Conservation (phyloP, 805 yeast species). For the Lipomyces sp. region DNA sequence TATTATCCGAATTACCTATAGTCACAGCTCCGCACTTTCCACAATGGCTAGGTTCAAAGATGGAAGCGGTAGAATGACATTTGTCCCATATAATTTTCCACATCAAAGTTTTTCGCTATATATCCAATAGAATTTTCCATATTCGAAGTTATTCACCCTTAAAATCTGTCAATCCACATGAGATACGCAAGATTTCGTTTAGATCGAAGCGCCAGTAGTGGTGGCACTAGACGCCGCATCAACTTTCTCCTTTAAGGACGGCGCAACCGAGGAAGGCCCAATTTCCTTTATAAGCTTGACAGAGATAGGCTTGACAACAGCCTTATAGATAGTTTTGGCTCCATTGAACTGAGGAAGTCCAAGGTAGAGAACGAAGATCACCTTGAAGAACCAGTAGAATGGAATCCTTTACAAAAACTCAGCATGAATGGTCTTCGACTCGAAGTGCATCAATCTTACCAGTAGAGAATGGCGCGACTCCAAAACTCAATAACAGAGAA, state of each 20-base stretch:
- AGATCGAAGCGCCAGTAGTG: conserved; percentile 35
- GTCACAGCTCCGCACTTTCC: neutral
- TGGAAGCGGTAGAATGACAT: neutral
- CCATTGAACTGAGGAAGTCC: conserved; percentile 90
- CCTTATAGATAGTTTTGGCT: conserved; percentile 70
- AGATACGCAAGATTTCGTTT: neutral
- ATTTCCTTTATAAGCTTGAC: conserved; percentile 27
- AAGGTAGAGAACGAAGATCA: conserved; percentile 81
- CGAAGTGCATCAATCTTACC: conserved; percentile 49
- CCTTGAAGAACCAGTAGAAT: conserved; percentile 93
- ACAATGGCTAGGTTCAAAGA: neutral
- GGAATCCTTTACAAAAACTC: conserved; percentile 56
- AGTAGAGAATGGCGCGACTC: conserved; percentile 88
- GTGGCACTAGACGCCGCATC: conserved; percentile 41
- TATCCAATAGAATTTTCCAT: neutral
- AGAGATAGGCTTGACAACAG: conserved; percentile 52
- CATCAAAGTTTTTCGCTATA: neutral
- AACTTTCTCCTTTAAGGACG: conserved; percentile 44
- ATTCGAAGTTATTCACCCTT: neutral
- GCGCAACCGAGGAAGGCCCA: conserved; percentile 28
- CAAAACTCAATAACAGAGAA: conserved; percentile 93
- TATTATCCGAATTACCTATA: neutral
- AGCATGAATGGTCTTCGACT: neutral
- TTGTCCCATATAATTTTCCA: neutral
- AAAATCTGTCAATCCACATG: neutral